Evolutionary conservation across 2,329 filamentous ascomycete genomes (phyloP).

Genomic region (Blastomyces gilchristii): DNA sequence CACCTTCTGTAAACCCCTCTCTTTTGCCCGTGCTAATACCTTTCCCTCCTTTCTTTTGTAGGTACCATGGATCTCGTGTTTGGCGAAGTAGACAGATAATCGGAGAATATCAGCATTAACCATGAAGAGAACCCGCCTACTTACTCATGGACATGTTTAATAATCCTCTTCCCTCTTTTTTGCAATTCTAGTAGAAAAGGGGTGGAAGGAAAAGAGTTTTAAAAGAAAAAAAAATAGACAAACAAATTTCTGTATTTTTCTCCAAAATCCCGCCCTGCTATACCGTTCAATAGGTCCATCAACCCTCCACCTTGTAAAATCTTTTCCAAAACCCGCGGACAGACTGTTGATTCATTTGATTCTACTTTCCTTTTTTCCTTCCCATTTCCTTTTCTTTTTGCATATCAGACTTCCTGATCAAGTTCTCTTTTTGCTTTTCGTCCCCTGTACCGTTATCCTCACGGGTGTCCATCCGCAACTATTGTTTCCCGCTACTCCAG

Average conservation of each 20-base stretch:
- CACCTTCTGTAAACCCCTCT: too few relatives aligned
- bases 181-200: background rate
- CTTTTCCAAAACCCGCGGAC: background rate
- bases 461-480: background rate
- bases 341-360: background rate
- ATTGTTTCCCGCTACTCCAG: background rate
- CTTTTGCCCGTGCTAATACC: background rate
- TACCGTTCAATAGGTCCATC: background rate
- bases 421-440: conserved; percentile 18
- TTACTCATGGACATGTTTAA: background rate
- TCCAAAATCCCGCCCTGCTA: conserved; percentile 6
- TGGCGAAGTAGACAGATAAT: conserved; percentile 53
- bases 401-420: conserved; percentile 20
- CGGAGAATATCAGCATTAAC: too few relatives aligned
- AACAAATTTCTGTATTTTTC: conserved; percentile 16
- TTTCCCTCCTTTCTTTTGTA: conserved; percentile 13
- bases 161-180: background rate
- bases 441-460: conserved; percentile 17
- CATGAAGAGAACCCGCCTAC: background rate
- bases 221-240: conserved; percentile 24
- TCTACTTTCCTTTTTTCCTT: background rate
- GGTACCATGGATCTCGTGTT: conserved; percentile 79
- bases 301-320: background rate
- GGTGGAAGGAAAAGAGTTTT: conserved; percentile 10
- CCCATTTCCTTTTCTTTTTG: background rate